Evolutionary conservation across 495 filamentous ascomycete genomes (phyloP), one percentile per base, ranked within the genome.

Genomic region (Aspergillus heteromorphus): DNA sequence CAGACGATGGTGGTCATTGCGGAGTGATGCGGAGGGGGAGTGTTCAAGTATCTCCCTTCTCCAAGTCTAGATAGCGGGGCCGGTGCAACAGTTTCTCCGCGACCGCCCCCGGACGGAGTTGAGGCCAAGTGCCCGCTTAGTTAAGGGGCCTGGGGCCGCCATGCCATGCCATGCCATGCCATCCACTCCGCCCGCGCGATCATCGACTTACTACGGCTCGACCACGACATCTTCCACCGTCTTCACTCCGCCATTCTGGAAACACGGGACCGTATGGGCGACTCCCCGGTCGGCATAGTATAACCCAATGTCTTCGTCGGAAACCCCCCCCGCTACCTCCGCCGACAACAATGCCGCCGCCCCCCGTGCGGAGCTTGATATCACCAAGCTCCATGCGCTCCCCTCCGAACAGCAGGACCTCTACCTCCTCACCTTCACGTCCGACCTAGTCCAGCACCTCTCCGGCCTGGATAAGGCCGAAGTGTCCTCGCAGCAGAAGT

Each of bases 371-470:
- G 83, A 93, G 75, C 85, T 99, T 65, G 91, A 99, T 66, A 68
- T 95, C 59, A 68, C 82, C 48, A 95, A 93, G 72, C 84, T 99
- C 47, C 87, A 95, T 71, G 81, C 88, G 45, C 84, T 97, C 50
- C 87, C 92, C 53, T 87, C 90, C 27, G 93, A 97, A 74, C 92
- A 99, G 65, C 95, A 97, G 70, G 91, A 96, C 61, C 83, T 97
- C 18, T 92, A 91, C 67, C 80, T 99, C 54, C 77, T 97, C 49
- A 95, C 86, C 40, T 97, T 96, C 67, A 86, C 91, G 25, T 86
- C 89, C 25, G 83, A 87, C 42, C 80, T 97, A 45, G 87, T 86
- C 55, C 86, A 87, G 56, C 84, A 95, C 77, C 88, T 92, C 30
- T 83, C 86, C 45, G 69, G 72, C 17, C 79, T 97, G 25, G 80